A percentile compares a stretch with the other conserved stretches of the same genome.
Conservation (phyloP, 345 rosid species). For the Lenwebbia sp. region DNA sequence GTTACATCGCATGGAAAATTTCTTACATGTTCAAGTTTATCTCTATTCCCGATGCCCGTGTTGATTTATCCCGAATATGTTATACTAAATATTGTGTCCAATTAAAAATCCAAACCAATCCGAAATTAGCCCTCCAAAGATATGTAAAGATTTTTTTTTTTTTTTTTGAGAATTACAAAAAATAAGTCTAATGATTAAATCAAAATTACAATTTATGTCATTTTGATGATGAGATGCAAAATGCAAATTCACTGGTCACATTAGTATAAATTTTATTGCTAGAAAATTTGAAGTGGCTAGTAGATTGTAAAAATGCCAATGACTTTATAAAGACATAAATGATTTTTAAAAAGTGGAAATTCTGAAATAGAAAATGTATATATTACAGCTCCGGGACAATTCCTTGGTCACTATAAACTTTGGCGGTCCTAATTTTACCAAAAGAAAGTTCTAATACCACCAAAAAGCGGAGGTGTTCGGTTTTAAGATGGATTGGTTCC, state of each 20-base stretch:
- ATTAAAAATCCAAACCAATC: not conserved
- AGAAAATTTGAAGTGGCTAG: not conserved
- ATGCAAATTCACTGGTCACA: not conserved
- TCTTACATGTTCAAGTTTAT: not conserved
- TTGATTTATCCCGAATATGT: not conserved
- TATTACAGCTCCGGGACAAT: not conserved
- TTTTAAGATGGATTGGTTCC: not conserved
- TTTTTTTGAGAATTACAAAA: not conserved
- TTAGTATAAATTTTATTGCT: not conserved
- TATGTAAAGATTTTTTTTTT: not conserved
- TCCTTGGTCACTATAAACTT: not conserved
- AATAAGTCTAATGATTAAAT: not conserved
- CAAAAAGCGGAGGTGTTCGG: not conserved
- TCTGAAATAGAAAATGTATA: not conserved
- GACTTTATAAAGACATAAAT: not conserved
- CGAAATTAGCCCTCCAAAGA: not conserved
- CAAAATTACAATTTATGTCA: no score
- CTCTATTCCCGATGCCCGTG: not conserved
- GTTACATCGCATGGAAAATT: not conserved
- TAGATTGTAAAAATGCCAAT: not conserved
- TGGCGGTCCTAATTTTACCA: rapidly evolving
- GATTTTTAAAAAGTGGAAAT: not conserved
- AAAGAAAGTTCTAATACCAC: not conserved
- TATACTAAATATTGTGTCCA: not conserved
- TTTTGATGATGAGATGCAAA: not conserved